Evolutionary conservation across 176 grass and related monocot species (phyloP).

Genomic region (Aegilops tauschii): DNA sequence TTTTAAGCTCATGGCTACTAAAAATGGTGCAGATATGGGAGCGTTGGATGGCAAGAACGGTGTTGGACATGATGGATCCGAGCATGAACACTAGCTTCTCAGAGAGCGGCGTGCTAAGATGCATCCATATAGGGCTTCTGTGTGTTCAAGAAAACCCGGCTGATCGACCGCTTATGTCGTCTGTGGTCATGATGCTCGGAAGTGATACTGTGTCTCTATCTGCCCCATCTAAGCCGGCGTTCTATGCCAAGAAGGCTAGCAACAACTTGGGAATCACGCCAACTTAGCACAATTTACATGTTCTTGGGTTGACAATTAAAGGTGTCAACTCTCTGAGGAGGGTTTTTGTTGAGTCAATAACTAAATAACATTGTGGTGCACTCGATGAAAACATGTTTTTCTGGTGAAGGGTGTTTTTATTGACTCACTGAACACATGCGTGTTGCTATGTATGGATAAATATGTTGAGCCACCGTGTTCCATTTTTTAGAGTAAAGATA

Average conservation of each 20-base stretch:
- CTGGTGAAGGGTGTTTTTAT: no score
- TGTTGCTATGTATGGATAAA: no score
- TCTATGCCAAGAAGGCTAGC: not conserved
- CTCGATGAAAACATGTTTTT: no score
- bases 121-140: slow-evolving; percentile 29
- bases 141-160: slow-evolving; percentile 32
- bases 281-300: no score
- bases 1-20: no score
- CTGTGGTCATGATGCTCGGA: slow-evolving; percentile 34
- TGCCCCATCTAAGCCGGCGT: slow-evolving; percentile 12
- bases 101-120: not conserved
- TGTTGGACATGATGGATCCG: slow-evolving; percentile 19
- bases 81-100: not conserved
- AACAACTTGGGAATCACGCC: not conserved
- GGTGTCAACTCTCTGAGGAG: no score
- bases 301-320: no score
- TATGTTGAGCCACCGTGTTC: no score
- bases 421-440: no score
- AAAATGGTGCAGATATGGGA: slow-evolving; percentile 26
- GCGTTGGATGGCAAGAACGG: slow-evolving; percentile 13
- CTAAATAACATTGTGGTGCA: no score
- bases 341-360: no score
- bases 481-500: no score
- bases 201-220: slow-evolving; percentile 17
- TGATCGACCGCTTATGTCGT: slow-evolving; percentile 32